Evolutionary conservation across 495 filamentous ascomycete genomes (phyloP).

Genomic region (Ramalina peruviana): DNA sequence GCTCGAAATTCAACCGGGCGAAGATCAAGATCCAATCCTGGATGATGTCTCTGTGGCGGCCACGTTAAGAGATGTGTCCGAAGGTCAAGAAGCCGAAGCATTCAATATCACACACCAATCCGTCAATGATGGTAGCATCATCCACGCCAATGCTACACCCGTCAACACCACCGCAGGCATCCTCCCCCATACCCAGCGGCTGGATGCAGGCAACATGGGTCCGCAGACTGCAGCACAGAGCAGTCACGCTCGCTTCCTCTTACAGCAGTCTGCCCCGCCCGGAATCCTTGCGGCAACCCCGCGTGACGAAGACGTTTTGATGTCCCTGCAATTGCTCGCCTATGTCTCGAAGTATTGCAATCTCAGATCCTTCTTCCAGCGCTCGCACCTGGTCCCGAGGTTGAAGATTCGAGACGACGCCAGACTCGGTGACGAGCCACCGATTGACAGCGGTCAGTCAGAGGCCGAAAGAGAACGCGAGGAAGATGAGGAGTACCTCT

Average conservation of each 20-base stretch:
- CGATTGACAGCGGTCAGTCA: constrained; percentile 16
- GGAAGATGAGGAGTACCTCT: constrained; percentile 75
- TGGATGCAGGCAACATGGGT: constrained; percentile 51
- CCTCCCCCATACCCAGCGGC: constrained; percentile 60
- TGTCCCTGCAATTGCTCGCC: constrained; percentile 94
- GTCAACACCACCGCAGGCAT: constrained; percentile 52
- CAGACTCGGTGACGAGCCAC: constrained; percentile 58
- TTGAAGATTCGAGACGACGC: constrained; percentile 82
- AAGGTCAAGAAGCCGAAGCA: constrained; percentile 69
- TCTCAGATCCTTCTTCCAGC: constrained; percentile 84
- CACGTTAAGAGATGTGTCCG: constrained; percentile 63
- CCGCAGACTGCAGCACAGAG: constrained; percentile 49
- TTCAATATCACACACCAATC: constrained; percentile 95
- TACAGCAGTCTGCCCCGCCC: constrained; percentile 51
- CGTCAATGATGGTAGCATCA: constrained; percentile 74
- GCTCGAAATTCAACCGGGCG: constrained; percentile 70
- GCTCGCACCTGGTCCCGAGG: constrained; percentile 83
- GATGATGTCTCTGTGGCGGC: constrained; percentile 60
- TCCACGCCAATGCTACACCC: constrained; percentile 46
- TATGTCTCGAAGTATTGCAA: constrained; percentile 99
- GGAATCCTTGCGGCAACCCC: constrained; percentile 78
- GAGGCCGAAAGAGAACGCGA: constrained; percentile 34
- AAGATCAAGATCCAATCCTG: constrained; percentile 58
- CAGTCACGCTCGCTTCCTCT: constrained; percentile 58
- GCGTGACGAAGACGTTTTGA: constrained; percentile 89